Evolutionary conservation across 352 stramenopile genomes (phyloP), one percentile per base, ranked within the genome.

Genomic region (Globisporangium megalacanthum): DNA sequence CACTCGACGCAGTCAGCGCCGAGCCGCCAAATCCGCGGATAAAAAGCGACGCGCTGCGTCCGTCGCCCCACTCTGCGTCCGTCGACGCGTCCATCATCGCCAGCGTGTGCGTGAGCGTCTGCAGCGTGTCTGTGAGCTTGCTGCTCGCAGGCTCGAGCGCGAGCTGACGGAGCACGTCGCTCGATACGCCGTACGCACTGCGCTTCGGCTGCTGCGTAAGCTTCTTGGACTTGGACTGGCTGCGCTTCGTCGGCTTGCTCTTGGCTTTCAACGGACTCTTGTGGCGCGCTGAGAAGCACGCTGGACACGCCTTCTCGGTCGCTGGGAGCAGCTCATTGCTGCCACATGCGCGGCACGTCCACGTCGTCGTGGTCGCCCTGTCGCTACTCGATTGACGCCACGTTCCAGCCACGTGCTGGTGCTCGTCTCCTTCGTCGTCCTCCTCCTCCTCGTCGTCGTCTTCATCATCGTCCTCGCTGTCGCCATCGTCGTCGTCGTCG

Each of bases 1-100:
- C 64, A 1, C 65, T 65, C 9, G 64, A 60, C 9, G 62, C 66
- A 9, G 52, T 31, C 42, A 48, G 42, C 42, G 42, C 9, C 17
- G 58, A 54, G 15, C 56, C 66, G 35, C 66, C 74, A 68, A 89
- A 84, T 4, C 73, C 67, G 20, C 79, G 77, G 33, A 89, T 66
- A 17, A 90, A 69, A 17, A 92, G 73, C 17, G 77, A 73, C 8
- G 63, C 61, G 14, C 66, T 69, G 15, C 66, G 72, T 33, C 78
- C 62, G 39, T 88, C 79, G 0, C 75, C 75, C 79, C 80, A 90
- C 49, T 88, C 81, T 17, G 75, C 77, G 46, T 92, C 84, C 0
- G 77, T 66, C 7, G 84, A 94, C 20, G 84, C 84, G 56, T 94
- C 84, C 72, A 88, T 86, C 82, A 94, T 92, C 2, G 84, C 84